A percentile compares a stretch with the other conserved stretches of the same genome.
These are phyloP conservation scores for Schizophyllum commune DNA, from an alignment of 1,284 basidiomycete species.

Conservation along the genomic window DNA sequence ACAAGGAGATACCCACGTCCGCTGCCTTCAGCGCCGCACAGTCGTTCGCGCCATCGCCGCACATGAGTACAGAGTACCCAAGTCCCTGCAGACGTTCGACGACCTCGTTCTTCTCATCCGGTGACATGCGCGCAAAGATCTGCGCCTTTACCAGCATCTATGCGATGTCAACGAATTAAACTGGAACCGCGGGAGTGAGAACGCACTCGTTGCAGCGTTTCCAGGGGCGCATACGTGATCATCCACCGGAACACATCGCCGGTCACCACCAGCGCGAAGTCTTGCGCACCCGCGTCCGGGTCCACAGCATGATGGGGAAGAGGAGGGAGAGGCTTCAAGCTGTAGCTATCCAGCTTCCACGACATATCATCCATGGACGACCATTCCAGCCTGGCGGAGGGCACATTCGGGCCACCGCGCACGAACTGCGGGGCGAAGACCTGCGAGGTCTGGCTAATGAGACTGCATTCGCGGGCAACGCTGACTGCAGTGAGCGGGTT, in stretches of 20 bases:
- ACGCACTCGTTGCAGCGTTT: slow-evolving; percentile 85
- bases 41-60: slow-evolving; percentile 98
- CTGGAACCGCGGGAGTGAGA: not conserved
- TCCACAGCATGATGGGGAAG: slow-evolving; percentile 63
- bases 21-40: slow-evolving; percentile 98
- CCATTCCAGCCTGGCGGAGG: slow-evolving; percentile 81
- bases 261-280: slow-evolving; percentile 89
- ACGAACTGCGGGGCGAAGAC: slow-evolving; percentile 88
- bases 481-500: slow-evolving; percentile 96
- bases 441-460: slow-evolving; percentile 84
- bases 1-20: slow-evolving; percentile 94
- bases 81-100: slow-evolving; percentile 90
- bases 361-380: slow-evolving; percentile 84
- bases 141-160: slow-evolving; percentile 99
- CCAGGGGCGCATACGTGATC: slow-evolving; percentile 90
- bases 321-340: slow-evolving; percentile 70
- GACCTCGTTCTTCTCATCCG: slow-evolving; percentile 98
- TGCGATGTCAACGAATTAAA: slow-evolving; percentile 1
- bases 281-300: slow-evolving; percentile 65
- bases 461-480: slow-evolving; percentile 90
- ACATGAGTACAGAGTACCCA: slow-evolving; percentile 97
- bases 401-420: slow-evolving; percentile 41
- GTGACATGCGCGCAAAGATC: slow-evolving; percentile 98
- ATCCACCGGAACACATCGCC: slow-evolving; percentile 99
- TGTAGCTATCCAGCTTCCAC: slow-evolving; percentile 86